Conservation (phyloP, 352 stramenopile genomes). For the Globisporangium polare region DNA sequence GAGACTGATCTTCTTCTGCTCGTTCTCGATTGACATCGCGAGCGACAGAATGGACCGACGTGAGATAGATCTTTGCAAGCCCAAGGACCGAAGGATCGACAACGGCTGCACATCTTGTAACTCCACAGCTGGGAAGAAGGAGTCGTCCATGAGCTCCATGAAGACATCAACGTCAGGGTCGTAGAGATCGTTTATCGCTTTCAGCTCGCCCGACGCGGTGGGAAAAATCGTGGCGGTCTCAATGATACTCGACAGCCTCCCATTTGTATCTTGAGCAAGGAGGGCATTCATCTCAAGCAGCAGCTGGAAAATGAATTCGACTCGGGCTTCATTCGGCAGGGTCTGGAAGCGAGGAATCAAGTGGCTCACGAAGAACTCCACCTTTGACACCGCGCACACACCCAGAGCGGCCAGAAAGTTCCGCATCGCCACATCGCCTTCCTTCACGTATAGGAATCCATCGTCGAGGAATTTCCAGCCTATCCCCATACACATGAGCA, state of each 20-base stretch:
- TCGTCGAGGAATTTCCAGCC: constrained; percentile 42
- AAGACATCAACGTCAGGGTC: constrained; percentile 74
- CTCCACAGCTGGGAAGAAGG: constrained; percentile 60
- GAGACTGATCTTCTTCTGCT: constrained; percentile 33
- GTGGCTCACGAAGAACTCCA: constrained; percentile 45
- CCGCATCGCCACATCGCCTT: constrained; percentile 27
- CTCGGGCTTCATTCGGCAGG: constrained; percentile 22
- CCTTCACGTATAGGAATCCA: constrained; percentile 44
- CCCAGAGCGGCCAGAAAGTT: constrained; percentile 31
- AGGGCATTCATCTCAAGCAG: constrained; percentile 37
- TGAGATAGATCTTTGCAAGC: constrained; percentile 62
- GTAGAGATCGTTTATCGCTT: constrained; percentile 58
- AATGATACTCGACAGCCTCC: constrained; percentile 34
- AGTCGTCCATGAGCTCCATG: constrained; percentile 58
- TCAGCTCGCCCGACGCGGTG: constrained; percentile 46
- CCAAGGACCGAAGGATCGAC: constrained; percentile 51
- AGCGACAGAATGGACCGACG: constrained; percentile 58
- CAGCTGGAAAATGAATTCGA: constrained; percentile 44
- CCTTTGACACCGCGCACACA: constrained; percentile 33
- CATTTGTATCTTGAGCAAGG: constrained; percentile 36
- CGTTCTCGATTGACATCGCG: constrained; percentile 52
- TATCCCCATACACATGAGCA: constrained; percentile 40
- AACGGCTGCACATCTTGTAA: constrained; percentile 54
- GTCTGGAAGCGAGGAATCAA: constrained; percentile 47
- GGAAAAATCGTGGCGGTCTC: constrained; percentile 59